Evolutionary conservation across 108 stramenopile genomes (phyloP), one percentile per base, ranked within the genome.

Genomic region (Aurantiochytrium sp.): DNA sequence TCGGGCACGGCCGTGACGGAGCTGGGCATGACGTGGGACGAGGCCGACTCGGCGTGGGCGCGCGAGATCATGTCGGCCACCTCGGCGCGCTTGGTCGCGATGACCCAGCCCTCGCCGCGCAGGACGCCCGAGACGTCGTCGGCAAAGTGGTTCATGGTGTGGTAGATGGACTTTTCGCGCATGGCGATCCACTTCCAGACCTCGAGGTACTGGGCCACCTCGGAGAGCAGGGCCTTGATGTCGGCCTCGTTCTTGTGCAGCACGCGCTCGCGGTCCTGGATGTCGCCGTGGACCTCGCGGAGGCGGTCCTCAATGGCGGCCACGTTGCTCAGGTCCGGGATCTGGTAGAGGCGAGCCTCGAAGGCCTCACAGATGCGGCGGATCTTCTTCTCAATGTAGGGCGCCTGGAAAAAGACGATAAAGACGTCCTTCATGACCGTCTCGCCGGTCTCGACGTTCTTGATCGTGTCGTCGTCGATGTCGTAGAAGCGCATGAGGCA

Each of bases 331-430:
- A 92, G 88, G 87, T 97, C 96, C 24, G 98, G 97, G 50, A 99
- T 92, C 32, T 92, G 92, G 94, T 98, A 98, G 37, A 96, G 94
- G 86, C 96, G 96, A 52, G 98, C 97, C 55, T 88, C 88, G 90
- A 98, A 98, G 17, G 97, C 97, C 86, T 97, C 97, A 88, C 98
- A 98, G 73, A 99, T 97, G 93, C 96, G 96, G 94, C 97, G 97
- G 68, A 99, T 91, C 93, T 98, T 98, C 85, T 90, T 86, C 91
- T 97, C 97, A 87, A 99, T 97, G 81, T 94, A 89, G 39, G 93
- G 91, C 39, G 94, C 95, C 91, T 98, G 98, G 96, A 94, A 99
- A 87, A 99, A 99, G 87, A 98, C 94, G 81, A 98, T 96, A 89
- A 98, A 99, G 68, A 98, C 97, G 42, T 93, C 94, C 94, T 98